Conservation (phyloP, 257 asterid genomes). For the Lavandula angustifolia region DNA sequence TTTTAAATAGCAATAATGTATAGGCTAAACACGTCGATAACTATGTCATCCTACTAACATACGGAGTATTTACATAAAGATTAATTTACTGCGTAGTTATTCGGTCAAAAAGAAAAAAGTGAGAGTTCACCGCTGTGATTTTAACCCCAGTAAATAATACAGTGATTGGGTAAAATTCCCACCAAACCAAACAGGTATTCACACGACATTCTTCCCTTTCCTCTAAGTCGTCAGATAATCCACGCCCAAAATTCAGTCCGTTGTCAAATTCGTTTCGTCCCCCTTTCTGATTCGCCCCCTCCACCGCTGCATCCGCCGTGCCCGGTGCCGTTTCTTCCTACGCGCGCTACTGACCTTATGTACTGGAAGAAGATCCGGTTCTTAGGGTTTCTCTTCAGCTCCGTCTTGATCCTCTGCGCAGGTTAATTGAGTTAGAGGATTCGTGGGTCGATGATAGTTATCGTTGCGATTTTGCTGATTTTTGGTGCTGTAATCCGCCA, state of each 20-base stretch:
- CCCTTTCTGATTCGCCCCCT: constrained; percentile 4
- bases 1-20: no score
- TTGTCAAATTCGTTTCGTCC: constrained; percentile 16
- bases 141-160: no score
- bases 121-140: no score
- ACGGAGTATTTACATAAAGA: no score
- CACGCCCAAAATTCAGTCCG: constrained; percentile 24
- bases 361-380: constrained; percentile 41
- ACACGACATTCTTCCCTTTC: background rate
- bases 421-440: constrained; percentile 33
- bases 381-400: constrained; percentile 41
- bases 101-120: no score
- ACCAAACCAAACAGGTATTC: constrained; percentile 19
- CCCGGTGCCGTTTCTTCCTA: constrained; percentile 14
- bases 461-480: constrained; percentile 43
- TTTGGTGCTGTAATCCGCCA: constrained; percentile 40
- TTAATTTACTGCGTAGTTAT: no score
- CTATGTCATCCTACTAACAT: no score
- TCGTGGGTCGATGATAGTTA: constrained; percentile 35
- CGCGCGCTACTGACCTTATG: constrained; percentile 38
- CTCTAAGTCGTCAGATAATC: background rate
- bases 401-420: constrained; percentile 40
- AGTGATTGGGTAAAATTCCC: constrained; percentile 22
- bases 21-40: no score
- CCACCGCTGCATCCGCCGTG: constrained; percentile 14